Base-by-base conservation (phyloP, 2,329 filamentous ascomycete genomes). In the Ophiocordyceps camponoti-rufipedis region DNA sequence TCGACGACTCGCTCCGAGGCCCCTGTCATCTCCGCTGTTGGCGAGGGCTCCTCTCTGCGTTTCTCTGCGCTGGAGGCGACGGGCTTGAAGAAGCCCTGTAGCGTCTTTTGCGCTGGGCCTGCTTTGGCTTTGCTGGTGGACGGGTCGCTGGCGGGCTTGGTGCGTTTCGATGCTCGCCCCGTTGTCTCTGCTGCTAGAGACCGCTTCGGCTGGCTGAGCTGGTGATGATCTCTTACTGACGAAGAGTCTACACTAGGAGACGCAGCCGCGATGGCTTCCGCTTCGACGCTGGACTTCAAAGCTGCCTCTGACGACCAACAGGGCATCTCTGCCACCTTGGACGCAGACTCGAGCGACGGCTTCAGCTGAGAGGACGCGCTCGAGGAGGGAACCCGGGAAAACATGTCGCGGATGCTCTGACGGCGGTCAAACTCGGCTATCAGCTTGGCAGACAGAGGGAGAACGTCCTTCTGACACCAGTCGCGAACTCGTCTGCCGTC, bases 361-460 rank as follows among this genome's bases (percentile, higher is more conserved):
- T 28, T 16, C 7, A 38, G n/a, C 40, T 44, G 45, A 13, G 18
- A 29, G 5, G 45, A 16, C 44, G 50, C 44, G 14, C 41, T 31
- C 31, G 51, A 47, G 48, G 53, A 53, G 6, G 43, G 12, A 47
- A 69, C 57, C 48, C 69, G 69, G 35, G 47, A 45, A 58, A 96
- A 95, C 91, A 98, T 96, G 56, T 94, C 87, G 53, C 82, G 85
- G 56, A 98, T 95, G 57, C 70, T 94, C 52, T 77, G 75, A 18
- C 91, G 77, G 48, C 81, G 80, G 56, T 88, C 78, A 53, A 96
- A 96, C 54, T 95, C 88, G 1, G 86, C 82, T 46, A 95, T 82
- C 10, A 93, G 70, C 56, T 78, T 86, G 1, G 82, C 88, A 19
- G 88, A 96, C 46, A 83, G 69, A 3, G 82, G 74, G 11, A 89